These are phyloP conservation scores for Lepiota brunneoincarnata DNA, from an alignment of 768 basidiomycete species.

Conservation along the genomic window DNA sequence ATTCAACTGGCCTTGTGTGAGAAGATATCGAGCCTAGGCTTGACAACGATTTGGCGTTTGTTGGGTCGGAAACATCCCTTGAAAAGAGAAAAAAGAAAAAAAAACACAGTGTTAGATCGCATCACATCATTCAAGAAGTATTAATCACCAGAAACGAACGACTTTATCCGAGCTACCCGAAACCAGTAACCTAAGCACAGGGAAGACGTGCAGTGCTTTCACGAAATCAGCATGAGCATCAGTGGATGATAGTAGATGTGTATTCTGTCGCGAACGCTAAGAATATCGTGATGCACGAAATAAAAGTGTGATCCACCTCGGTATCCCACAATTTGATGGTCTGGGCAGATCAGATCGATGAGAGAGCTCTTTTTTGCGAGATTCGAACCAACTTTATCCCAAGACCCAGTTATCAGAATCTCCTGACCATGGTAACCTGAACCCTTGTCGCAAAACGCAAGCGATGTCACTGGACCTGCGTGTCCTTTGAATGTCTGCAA, in stretches of 20 bases:
- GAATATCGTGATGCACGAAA: not conserved
- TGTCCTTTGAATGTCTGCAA: constrained; percentile 79
- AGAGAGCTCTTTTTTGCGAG: not conserved
- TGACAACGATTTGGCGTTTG: constrained; percentile 37
- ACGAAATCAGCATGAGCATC: constrained; percentile 88
- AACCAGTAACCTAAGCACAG: constrained; percentile 62
- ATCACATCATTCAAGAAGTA: not conserved
- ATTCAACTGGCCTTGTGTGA: constrained; percentile 88
- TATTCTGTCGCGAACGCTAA: constrained; percentile 48
- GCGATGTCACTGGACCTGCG: constrained; percentile 81
- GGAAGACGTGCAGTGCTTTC: constrained; percentile 76
- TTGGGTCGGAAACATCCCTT: constrained; percentile 64
- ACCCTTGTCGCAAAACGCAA: constrained; percentile 60
- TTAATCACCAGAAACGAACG: constrained; percentile 79
- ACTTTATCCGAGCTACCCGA: constrained; percentile 91
- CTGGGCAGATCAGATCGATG: constrained; percentile 34
- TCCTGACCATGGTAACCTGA: constrained; percentile 37
- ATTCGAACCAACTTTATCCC: constrained; percentile 68
- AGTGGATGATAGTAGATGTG: constrained; percentile 65
- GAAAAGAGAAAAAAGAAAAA: too few species aligned
- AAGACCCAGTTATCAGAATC: constrained; percentile 84
- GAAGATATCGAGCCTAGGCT: constrained; percentile 71
- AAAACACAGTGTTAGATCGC: constrained; percentile 1
- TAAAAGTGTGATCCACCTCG: constrained; percentile 42
- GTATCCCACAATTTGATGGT: constrained; percentile 87